These are phyloP conservation scores for Bipolaris sorokiniana DNA, from an alignment of 2,329 filamentous ascomycete genomes.

Conservation along the genomic window DNA sequence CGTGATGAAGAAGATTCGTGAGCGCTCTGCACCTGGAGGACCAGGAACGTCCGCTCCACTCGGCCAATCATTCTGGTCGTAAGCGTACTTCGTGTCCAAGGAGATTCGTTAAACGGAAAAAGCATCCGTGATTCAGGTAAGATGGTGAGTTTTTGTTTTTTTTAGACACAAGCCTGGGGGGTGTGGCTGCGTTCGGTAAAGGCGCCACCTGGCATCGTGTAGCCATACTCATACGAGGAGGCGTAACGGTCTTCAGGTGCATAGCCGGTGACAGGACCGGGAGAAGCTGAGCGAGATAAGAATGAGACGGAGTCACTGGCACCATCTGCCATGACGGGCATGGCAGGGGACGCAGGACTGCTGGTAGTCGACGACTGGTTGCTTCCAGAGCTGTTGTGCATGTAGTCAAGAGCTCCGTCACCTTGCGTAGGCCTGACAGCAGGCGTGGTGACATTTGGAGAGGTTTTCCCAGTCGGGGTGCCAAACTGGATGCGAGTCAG, in stretches of 20 bases:
- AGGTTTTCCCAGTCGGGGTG: constrained; percentile 52
- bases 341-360: constrained; percentile 46
- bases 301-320: constrained; percentile 47
- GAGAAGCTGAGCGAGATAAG: constrained; percentile 51
- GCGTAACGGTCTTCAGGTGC: constrained; percentile 49
- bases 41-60: constrained; percentile 45
- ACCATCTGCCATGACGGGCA: constrained; percentile 48
- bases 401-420: constrained; percentile 42
- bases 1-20: constrained; percentile 41
- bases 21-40: constrained; percentile 37
- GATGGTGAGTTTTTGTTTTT: constrained; percentile 1
- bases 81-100: constrained; percentile 45
- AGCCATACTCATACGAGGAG: constrained; percentile 53
- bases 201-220: constrained; percentile 50
- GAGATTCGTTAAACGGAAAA: constrained; percentile 42
- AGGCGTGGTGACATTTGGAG: constrained; percentile 41
- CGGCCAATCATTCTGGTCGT: constrained; percentile 42
- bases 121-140: constrained; percentile 15
- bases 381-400: constrained; percentile 38
- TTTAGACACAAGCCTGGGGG: constrained; percentile 51
- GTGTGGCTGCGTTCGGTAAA: constrained; percentile 54
- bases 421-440: constrained; percentile 25
- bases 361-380: constrained; percentile 45
- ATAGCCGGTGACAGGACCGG: constrained; percentile 50
- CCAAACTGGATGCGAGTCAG: constrained; percentile 58